Evolutionary conservation across 2,329 filamentous ascomycete genomes (phyloP), one percentile per base, ranked within the genome.

Genomic region (Monilinia vaccinii-corymbosi): DNA sequence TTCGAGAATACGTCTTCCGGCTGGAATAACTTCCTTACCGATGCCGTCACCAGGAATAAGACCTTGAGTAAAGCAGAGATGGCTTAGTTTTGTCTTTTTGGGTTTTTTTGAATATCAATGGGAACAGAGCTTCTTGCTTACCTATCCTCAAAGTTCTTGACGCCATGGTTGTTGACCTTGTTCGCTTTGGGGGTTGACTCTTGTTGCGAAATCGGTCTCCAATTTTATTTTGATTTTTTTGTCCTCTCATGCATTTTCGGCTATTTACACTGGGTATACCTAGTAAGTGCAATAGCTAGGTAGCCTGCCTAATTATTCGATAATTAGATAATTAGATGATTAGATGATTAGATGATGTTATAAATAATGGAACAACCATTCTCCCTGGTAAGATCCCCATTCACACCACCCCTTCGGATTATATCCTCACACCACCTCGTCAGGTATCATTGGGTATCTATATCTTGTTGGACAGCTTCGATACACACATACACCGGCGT

Each of bases 11-110:
- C 89, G 87, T 70, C 91, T 89, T 56, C 93, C 94, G 58, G 94
- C 89, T 66, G 94, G 94, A 75, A 99, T 97, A 74, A 99, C 94
- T 78, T 99, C 94, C 73, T 90, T 90, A 77, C 94, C 94, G 77
- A 99, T 99, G 76, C 94, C 94, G 78, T 99, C 94, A 72, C 94
- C 94, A 70, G 94, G 89, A 73, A 99, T 97, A 70, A 97, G 89
- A 74, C 92, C 92, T 96, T 67, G 42, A 60, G 3, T 47, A 23
- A 7, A 28, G 31, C 32, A 56, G 38, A 32, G n/a, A 60, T 52
- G 44, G 31, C 45, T 55, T 60, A 62, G 60, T 64, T 53, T 52
- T 48, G 21, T 57, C 44, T 42, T 11, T 13, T 36, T 48, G 42
- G n/a, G 14, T 36, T 23, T 36, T 2, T 21, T 8, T 10, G 18